phyloP scores from a whole-genome alignment of 106 monocot genomes.

The Cymbidium sinense region DNA sequence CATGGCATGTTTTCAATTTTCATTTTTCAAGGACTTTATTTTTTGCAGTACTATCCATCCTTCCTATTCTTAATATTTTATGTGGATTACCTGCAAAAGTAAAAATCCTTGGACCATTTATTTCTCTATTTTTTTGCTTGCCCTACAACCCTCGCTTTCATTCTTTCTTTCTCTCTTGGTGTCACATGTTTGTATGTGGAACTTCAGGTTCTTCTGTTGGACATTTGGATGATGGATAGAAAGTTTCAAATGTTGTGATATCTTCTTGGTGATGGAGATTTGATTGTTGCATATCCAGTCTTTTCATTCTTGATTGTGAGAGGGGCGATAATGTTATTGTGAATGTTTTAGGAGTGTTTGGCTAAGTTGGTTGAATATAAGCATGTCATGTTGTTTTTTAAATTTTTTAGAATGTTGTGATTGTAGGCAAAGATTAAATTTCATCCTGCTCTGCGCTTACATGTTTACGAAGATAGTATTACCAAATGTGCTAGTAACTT shows the following conservation, averaged over 20 bases:
- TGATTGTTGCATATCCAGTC: not conserved
- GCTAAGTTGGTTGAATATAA: not conserved
- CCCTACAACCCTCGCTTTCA: not conserved
- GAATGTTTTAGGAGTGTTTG: not conserved
- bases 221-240: not conserved
- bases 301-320: not conserved
- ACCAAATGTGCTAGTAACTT: not conserved
- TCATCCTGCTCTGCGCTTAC: not conserved
- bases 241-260: not conserved
- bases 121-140: not conserved
- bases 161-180: not conserved
- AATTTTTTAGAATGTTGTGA: not conserved
- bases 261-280: not conserved
- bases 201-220: not conserved
- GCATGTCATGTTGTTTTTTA: not conserved
- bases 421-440: not conserved
- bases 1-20: not conserved
- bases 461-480: not conserved
- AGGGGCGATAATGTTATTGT: not conserved
- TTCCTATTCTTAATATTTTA: not conserved
- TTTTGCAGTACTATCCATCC: not conserved
- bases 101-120: not conserved
- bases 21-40: not conserved
- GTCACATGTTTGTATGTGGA: not conserved
- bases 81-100: not conserved